Percentiles rank a stretch among this genome's conserved stretches.
Conservation (phyloP, 495 filamentous ascomycete species). For the Xylaria venustula region DNA sequence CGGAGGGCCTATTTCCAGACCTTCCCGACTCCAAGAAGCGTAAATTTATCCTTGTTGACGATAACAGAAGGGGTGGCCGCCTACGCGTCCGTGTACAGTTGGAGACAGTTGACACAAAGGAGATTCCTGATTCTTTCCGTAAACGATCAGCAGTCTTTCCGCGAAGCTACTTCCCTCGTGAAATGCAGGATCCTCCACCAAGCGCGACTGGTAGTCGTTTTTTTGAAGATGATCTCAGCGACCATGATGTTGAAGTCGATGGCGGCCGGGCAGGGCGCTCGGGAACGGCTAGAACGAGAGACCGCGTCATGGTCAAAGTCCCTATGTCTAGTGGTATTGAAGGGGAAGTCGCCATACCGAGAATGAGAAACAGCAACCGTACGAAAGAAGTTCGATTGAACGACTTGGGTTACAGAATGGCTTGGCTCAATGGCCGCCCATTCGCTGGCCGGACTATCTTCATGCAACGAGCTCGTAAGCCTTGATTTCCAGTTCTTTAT, state of each 20-base stretch:
- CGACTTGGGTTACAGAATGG: conserved; percentile 91
- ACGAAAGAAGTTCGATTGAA: conserved; percentile 83
- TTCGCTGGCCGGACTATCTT: conserved; percentile 85
- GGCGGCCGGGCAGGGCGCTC: conserved; percentile 35
- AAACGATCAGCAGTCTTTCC: conserved; percentile 85
- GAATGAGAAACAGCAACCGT: conserved; percentile 61
- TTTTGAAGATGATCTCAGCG: conserved; percentile 57
- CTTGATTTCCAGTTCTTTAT: not conserved
- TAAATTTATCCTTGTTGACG: conserved; percentile 95
- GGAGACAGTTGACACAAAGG: conserved; percentile 83
- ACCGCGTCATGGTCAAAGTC: conserved; percentile 60
- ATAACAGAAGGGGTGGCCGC: conserved; percentile 71
- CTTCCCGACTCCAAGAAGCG: conserved; percentile 84
- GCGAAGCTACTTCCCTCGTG: conserved; percentile 80
- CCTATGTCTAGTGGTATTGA: conserved; percentile 66
- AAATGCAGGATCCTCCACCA: conserved; percentile 78
- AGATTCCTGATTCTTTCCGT: conserved; percentile 92
- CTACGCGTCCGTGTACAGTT: conserved; percentile 85
- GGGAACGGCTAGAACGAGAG: conserved; percentile 35
- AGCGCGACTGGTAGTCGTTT: conserved; percentile 63
- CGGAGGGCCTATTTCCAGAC: conserved; percentile 74
- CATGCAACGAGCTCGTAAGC: conserved; percentile 89
- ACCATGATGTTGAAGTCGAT: conserved; percentile 50
- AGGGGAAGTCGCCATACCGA: conserved; percentile 65
- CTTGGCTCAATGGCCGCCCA: conserved; percentile 87